phyloP scores from a whole-genome alignment of 2,329 filamentous ascomycete species.

The Amphichorda felina region DNA sequence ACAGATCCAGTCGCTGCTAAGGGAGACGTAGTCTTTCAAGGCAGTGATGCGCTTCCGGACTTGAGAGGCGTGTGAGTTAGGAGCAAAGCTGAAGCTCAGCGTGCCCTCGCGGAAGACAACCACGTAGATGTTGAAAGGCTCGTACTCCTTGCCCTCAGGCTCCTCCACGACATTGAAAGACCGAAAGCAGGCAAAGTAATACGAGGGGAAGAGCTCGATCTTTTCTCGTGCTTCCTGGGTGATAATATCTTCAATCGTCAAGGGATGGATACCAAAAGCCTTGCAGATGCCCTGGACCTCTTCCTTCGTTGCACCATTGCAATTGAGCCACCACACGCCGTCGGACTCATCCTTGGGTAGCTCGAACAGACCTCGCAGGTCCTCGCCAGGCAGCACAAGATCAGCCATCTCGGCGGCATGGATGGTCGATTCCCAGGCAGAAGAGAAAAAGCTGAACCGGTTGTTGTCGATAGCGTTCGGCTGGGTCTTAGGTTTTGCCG shows the following conservation, averaged over 20 bases:
- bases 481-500: constrained; percentile 23
- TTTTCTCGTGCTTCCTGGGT: constrained; percentile 96
- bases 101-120: constrained; percentile 94
- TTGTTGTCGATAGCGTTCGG: constrained; percentile 47
- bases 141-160: constrained; percentile 70
- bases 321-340: constrained; percentile 98
- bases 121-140: constrained; percentile 93
- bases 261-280: constrained; percentile 87
- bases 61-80: constrained; percentile 76
- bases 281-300: constrained; percentile 83
- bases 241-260: constrained; percentile 93
- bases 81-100: constrained; percentile 84
- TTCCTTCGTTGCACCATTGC: constrained; percentile 79
- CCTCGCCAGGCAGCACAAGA: constrained; percentile 79
- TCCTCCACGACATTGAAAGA: constrained; percentile 77
- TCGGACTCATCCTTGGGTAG: constrained; percentile 50
- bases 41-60: constrained; percentile 87
- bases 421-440: constrained; percentile 84
- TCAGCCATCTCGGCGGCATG: constrained; percentile 83
- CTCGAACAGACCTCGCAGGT: constrained; percentile 75
- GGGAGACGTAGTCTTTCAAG: constrained; percentile 85
- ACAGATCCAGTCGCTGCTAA: constrained; percentile 97
- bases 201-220: constrained; percentile 92
- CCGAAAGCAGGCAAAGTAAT: constrained; percentile 96
- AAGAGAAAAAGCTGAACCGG: constrained; percentile 94